Percentiles rank a stretch among this genome's conserved stretches.
Evolutionary conservation across 2,329 filamentous ascomycete species (phyloP).

Genomic region (Venturia pyrina): DNA sequence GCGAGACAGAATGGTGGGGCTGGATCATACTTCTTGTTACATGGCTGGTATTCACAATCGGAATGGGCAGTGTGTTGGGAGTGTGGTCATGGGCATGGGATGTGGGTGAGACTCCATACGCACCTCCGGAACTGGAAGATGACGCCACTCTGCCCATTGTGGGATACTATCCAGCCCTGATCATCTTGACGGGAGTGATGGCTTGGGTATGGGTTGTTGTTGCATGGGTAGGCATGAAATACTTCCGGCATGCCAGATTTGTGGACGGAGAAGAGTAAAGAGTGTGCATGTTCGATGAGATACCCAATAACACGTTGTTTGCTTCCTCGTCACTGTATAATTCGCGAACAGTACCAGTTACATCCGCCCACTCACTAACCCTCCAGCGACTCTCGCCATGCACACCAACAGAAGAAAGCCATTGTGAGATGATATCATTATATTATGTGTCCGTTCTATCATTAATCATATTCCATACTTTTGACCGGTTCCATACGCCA

Average conservation of each 20-base stretch:
- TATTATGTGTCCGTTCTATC: background rate
- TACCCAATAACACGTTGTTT: background rate
- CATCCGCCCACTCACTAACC: too few species aligned
- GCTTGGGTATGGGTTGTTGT: slow-evolving; percentile 98
- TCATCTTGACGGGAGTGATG: slow-evolving; percentile 91
- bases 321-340: too few species aligned
- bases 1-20: slow-evolving; percentile 95
- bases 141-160: slow-evolving; percentile 91
- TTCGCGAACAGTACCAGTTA: too few species aligned
- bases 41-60: slow-evolving; percentile 91
- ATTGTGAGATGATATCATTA: background rate
- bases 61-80: slow-evolving; percentile 90
- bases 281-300: background rate
- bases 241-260: slow-evolving; percentile 95
- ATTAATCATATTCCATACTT: background rate
- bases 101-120: slow-evolving; percentile 90
- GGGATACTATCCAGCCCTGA: slow-evolving; percentile 90
- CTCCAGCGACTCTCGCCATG: too few species aligned
- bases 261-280: slow-evolving; percentile 39
- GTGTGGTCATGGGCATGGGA: slow-evolving; percentile 99
- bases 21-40: slow-evolving; percentile 87
- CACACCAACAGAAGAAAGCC: too few species aligned
- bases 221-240: slow-evolving; percentile 99
- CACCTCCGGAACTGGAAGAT: slow-evolving; percentile 88
- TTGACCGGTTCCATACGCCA: background rate